Evolutionary conservation across 1,139 yeast genomes (phyloP).

Genomic region (Suhomyces taliae): DNA sequence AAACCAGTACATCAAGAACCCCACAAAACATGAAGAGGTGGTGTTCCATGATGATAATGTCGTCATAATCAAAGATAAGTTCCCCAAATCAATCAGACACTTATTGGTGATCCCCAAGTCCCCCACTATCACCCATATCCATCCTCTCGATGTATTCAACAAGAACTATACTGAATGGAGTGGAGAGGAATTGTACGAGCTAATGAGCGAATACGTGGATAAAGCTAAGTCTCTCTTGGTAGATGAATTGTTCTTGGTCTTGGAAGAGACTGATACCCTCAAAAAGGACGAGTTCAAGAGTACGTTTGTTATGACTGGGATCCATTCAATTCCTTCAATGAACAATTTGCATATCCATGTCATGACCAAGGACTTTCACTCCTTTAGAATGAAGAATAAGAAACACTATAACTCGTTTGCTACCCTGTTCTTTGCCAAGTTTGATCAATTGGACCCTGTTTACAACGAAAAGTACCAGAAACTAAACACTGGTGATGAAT

Average conservation of each 20-base stretch:
- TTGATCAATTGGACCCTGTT: slow-evolving; percentile 35
- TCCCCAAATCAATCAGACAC: slow-evolving; percentile 66
- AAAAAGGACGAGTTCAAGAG: slow-evolving; percentile 24
- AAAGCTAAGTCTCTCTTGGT: slow-evolving; percentile 42
- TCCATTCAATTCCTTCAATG: slow-evolving; percentile 73
- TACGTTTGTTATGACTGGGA: slow-evolving; percentile 55
- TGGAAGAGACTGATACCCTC: slow-evolving; percentile 7
- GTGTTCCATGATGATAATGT: slow-evolving; percentile 51
- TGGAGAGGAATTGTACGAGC: slow-evolving; percentile 27
- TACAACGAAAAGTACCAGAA: slow-evolving; percentile 9
- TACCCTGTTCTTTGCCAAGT: slow-evolving; percentile 61
- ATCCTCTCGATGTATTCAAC: slow-evolving; percentile 57
- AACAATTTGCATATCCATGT: slow-evolving; percentile 72
- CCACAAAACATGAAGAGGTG: slow-evolving; percentile 21
- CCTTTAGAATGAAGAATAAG: slow-evolving; percentile 55
- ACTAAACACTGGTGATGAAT: slow-evolving; percentile 10
- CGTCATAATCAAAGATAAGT: slow-evolving; percentile 59
- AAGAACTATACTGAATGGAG: slow-evolving; percentile 19
- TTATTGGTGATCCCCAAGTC: slow-evolving; percentile 61
- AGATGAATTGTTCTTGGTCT: slow-evolving; percentile 28
- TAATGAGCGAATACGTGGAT: slow-evolving; percentile 40
- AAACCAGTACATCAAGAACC: slow-evolving; percentile 34
- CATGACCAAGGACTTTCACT: slow-evolving; percentile 61
- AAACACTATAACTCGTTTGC: slow-evolving; percentile 74
- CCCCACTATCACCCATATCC: slow-evolving; percentile 33